phyloP scores from a whole-genome alignment of 225 moss, liverwort and hornwort genomes.

The Marchantia paleacea region DNA sequence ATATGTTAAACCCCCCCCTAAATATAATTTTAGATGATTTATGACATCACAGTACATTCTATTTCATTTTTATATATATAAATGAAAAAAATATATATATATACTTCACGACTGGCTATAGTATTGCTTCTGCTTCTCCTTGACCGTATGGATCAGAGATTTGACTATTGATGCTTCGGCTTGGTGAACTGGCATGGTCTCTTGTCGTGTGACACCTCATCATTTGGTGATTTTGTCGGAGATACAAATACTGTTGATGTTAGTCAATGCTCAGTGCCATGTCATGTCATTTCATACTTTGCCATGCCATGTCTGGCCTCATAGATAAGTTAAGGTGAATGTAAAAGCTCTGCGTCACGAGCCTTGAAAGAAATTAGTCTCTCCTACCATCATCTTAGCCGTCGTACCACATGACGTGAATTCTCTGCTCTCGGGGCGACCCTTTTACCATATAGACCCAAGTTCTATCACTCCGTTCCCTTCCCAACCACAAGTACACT shows the following conservation, averaged over 20 bases:
- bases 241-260: background rate
- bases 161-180: background rate
- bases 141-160: background rate
- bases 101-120: background rate
- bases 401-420: background rate
- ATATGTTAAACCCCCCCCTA: no score
- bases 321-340: no score
- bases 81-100: no score
- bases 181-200: constrained; percentile 2
- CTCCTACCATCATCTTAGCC: background rate
- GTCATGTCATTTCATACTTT: background rate
- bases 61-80: no score
- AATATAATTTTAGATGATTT: no score
- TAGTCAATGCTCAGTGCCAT: background rate
- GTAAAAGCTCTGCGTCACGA: no score
- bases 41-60: no score
- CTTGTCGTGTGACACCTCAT: background rate
- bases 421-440: background rate
- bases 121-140: constrained; percentile 7
- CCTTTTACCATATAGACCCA: no score
- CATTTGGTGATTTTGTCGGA: background rate
- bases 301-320: no score
- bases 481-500: no score
- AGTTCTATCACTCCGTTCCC: no score
- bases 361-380: no score